Conservation (phyloP, 2,329 filamentous ascomycete genomes). For the Botryotinia globosa region DNA sequence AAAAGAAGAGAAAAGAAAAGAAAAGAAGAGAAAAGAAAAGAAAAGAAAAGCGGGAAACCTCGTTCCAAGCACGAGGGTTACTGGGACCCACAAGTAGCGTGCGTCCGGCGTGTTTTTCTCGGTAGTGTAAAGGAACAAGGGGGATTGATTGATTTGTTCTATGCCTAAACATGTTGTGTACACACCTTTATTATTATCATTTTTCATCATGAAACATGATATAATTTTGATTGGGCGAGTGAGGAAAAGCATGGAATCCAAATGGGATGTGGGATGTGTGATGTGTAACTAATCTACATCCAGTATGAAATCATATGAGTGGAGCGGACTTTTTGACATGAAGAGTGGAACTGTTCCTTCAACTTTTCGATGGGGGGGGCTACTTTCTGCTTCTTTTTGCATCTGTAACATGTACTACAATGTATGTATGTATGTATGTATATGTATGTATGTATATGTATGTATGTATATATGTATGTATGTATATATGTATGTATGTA, state of each 20-base stretch:
- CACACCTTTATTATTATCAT: too few relatives aligned
- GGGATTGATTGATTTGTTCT: not conserved
- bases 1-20: too few relatives aligned
- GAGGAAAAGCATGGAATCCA: not conserved
- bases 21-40: too few relatives aligned
- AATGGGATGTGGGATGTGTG: too few relatives aligned
- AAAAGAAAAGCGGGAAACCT: not conserved
- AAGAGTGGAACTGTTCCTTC: not conserved
- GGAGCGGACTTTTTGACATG: not conserved
- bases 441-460: not conserved
- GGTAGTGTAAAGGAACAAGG: constrained; percentile 4
- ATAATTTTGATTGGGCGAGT: not conserved
- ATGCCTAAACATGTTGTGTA: not conserved
- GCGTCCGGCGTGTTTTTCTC: constrained; percentile 9
- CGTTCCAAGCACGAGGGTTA: not conserved
- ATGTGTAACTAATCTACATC: not conserved
- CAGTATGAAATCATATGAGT: not conserved
- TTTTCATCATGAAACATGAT: not conserved
- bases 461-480: not conserved
- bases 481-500: not conserved
- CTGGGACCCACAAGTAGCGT: constrained; percentile 6
- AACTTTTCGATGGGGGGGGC: not conserved
- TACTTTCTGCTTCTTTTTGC: not conserved
- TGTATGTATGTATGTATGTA: not conserved
- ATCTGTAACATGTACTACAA: not conserved